Conservation (phyloP, 257 asterid species). For the Jaltomata sinuosa region DNA sequence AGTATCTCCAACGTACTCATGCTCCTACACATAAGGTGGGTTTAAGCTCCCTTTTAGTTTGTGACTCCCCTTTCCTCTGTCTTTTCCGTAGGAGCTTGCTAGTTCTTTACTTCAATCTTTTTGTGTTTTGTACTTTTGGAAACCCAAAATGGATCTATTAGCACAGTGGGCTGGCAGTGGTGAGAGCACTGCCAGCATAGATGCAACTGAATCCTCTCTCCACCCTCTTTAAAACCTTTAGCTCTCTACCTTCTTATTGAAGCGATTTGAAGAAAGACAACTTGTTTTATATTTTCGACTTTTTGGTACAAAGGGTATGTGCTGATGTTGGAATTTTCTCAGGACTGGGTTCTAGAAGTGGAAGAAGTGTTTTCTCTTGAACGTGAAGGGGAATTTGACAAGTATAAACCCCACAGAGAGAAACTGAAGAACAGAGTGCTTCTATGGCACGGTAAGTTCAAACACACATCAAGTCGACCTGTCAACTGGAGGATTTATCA, state of each 20-base stretch:
- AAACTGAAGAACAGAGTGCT: conserved; percentile 90
- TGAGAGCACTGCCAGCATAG: not conserved
- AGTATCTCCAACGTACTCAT: conserved; percentile 79
- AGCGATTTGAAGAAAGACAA: not conserved
- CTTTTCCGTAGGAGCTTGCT: not conserved
- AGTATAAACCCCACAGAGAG: conserved; percentile 59
- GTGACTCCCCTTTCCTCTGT: not conserved
- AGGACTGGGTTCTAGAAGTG: conserved; percentile 92
- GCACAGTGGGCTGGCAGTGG: not conserved
- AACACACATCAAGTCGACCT: conserved; percentile 4
- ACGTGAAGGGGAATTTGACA: conserved; percentile 78
- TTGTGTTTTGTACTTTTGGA: not conserved
- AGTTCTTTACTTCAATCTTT: not conserved
- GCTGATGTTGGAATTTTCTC: conserved; percentile 5
- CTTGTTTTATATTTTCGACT: not conserved
- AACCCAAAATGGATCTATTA: not conserved
- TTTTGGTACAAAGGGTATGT: not conserved
- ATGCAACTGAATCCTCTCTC: not conserved
- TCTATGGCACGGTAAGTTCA: conserved; percentile 87
- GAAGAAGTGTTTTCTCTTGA: conserved; percentile 91
- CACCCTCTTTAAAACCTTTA: not conserved
- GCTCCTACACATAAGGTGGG: conserved; percentile 96
- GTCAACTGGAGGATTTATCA: not conserved
- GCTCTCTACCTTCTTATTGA: not conserved
- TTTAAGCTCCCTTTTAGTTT: conserved; percentile 2